Evolutionary conservation across 2,329 filamentous ascomycete species (phyloP).

Genomic region (Chrysoporthe cubensis): DNA sequence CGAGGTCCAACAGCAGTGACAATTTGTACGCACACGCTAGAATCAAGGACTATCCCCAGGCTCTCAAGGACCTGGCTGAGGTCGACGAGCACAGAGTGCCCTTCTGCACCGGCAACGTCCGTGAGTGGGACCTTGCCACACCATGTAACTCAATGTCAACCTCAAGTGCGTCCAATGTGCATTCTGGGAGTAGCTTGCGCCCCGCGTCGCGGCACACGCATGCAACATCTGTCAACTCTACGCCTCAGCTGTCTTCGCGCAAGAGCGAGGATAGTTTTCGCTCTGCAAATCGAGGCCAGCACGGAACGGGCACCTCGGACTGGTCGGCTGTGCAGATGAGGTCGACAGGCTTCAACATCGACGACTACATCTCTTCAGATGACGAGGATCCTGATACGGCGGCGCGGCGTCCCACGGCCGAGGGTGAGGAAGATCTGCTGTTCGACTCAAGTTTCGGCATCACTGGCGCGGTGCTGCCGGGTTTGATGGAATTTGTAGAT

Average conservation of each 20-base stretch:
- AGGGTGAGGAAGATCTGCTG: conserved; percentile 43
- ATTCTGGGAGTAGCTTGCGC: conserved; percentile 33
- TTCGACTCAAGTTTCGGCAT: conserved; percentile 43
- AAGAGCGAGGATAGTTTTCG: conserved; percentile 27
- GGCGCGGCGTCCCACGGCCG: conserved; percentile 31
- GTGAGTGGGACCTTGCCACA: conserved; percentile 48
- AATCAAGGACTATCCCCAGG: conserved; percentile 33
- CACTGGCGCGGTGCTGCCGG: conserved; percentile 41
- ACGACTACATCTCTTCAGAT: conserved; percentile 45
- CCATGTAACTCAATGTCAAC: conserved; percentile 45
- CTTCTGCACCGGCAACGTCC: conserved; percentile 42
- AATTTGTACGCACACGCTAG: conserved; percentile 33
- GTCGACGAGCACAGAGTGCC: conserved; percentile 42
- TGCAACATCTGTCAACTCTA: conserved; percentile 49
- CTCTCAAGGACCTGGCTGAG: conserved; percentile 37
- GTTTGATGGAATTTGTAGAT: conserved; percentile 35
- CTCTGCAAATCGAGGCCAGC: conserved; percentile 25
- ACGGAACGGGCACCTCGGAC: conserved; percentile 7
- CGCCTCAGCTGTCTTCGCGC: conserved; percentile 22
- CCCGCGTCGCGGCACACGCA: conserved; percentile 49
- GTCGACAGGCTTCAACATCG: conserved; percentile 40
- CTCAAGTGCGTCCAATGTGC: conserved; percentile 43
- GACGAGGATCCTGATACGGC: conserved; percentile 34
- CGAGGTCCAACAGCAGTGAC: conserved; percentile 17
- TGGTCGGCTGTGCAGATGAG: conserved; percentile 22